Evolutionary conservation across 2,329 filamentous ascomycete species (phyloP), one percentile per base, ranked within the genome.

Genomic region (Venturia pyrina): DNA sequence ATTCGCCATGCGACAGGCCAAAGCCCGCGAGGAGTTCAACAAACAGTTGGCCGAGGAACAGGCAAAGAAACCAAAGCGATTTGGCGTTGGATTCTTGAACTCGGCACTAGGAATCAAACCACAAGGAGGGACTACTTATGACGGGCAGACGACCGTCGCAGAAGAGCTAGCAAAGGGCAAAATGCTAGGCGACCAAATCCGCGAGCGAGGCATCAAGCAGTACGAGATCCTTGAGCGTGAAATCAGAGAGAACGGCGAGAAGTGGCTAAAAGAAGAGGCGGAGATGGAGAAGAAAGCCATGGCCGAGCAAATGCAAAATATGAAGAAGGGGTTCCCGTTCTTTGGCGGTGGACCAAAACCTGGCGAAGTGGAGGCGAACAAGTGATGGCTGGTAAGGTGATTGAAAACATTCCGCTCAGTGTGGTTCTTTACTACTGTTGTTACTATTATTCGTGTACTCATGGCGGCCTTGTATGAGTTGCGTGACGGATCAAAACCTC

Each of bases 231-330:
- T 98, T 68, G 93, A 98, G 77, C 88, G 88, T 78, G 89, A 96
- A 79, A 96, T 99, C 71, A 85, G 89, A 60, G 89, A 96, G 77
- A 95, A 98, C 74, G 95, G 93, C 64, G 91, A 93, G 76, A 91
- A 93, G 79, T 97, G 93, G 91, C 82, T 99, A 71, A 93, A 93
- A 81, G 93, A 98, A 77, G 93, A 96, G 82, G 89, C 90, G 56
- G 88, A 88, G 62, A 85, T 90, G 75, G 89, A 93, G 80, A 93
- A 97, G 82, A 93, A 91, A 81, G 83, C 87, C 69, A 90, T 93
- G 77, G 90, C 96, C 73, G 92, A 96, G 78, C 89, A 89, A 72
- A 93, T 96, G 88, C 90, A 89, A 78, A 91, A 85, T 73, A 96
- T 96, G 91, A 95, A 93, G 84, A 85, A 84, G 67, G 88, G 88